phyloP scores from a whole-genome alignment of 1,284 basidiomycete genomes.

The Volvariella volvacea region DNA sequence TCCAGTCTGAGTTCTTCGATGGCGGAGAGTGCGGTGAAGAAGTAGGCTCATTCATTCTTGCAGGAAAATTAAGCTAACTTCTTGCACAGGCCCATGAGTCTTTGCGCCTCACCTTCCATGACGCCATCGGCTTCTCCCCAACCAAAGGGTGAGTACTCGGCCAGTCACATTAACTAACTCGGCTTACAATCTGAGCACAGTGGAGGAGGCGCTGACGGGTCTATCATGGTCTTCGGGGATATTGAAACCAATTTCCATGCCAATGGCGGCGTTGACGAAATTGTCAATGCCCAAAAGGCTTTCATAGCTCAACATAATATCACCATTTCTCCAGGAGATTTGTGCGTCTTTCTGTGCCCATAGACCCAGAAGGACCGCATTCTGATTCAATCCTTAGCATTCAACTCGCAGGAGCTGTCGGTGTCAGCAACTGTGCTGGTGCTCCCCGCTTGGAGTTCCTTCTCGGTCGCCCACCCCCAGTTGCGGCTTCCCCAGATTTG shows the following conservation, averaged over 20 bases:
- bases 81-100: constrained; percentile 27
- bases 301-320: constrained; percentile 27
- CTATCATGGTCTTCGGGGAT: constrained; percentile 27
- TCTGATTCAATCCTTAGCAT: constrained; percentile 19
- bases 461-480: constrained; percentile 26
- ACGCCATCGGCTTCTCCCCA: constrained; percentile 33
- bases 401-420: constrained; percentile 34
- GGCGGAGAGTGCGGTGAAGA: no score
- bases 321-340: constrained; percentile 29
- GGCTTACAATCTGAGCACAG: constrained; percentile 9
- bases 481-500: constrained; percentile 26
- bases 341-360: constrained; percentile 17
- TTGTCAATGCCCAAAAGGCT: constrained; percentile 23
- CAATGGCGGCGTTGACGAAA: constrained; percentile 30
- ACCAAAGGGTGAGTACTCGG: constrained; percentile 14
- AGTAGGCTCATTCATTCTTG: no score
- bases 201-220: constrained; percentile 34
- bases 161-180: neutral
- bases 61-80: no score
- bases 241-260: constrained; percentile 26
- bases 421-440: constrained; percentile 34
- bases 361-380: neutral
- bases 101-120: constrained; percentile 38
- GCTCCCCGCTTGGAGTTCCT: constrained; percentile 33
- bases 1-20: no score